Conservation (phyloP, 1,284 basidiomycete genomes). For the Boletus sp. region DNA sequence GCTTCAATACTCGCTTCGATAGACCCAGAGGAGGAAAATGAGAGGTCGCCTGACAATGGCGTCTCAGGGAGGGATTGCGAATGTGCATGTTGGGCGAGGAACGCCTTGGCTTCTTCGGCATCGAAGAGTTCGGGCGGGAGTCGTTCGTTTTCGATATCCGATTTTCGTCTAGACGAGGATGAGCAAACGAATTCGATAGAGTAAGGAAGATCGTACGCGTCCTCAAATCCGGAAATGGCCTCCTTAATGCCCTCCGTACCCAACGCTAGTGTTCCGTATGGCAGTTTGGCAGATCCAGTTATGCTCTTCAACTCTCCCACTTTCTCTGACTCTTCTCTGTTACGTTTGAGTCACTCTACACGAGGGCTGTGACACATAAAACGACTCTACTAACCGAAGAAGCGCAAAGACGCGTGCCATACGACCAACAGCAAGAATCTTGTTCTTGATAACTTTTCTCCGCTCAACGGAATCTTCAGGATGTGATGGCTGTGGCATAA, state of each 20-base stretch:
- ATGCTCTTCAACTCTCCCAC: constrained; percentile 96
- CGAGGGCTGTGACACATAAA: neutral
- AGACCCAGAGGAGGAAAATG: constrained; percentile 47
- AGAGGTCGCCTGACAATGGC: constrained; percentile 42
- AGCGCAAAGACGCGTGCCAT: constrained; percentile 96
- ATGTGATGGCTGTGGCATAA: constrained; percentile 33
- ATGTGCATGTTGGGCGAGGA: constrained; percentile 38
- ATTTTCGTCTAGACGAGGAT: constrained; percentile 68
- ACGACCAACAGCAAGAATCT: constrained; percentile 96
- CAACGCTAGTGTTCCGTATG: constrained; percentile 83
- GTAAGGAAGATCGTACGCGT: constrained; percentile 67
- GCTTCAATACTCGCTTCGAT: constrained; percentile 41
- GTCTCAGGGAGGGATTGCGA: constrained; percentile 47
- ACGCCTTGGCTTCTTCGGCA: constrained; percentile 69
- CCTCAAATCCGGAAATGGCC: constrained; percentile 90
- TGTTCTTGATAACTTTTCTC: constrained; percentile 89
- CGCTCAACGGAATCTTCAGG: constrained; percentile 67
- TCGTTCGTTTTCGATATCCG: constrained; percentile 98
- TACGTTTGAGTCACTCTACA: neutral
- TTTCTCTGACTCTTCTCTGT: constrained; percentile 94
- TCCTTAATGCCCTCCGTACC: constrained; percentile 97
- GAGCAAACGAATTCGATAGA: neutral
- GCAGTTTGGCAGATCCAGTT: constrained; percentile 73
- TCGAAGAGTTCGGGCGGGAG: constrained; percentile 94
- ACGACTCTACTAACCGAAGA: constrained; percentile 63